Base-by-base conservation (phyloP, 2,329 filamentous ascomycete species). In the Exophiala dermatitidis region DNA sequence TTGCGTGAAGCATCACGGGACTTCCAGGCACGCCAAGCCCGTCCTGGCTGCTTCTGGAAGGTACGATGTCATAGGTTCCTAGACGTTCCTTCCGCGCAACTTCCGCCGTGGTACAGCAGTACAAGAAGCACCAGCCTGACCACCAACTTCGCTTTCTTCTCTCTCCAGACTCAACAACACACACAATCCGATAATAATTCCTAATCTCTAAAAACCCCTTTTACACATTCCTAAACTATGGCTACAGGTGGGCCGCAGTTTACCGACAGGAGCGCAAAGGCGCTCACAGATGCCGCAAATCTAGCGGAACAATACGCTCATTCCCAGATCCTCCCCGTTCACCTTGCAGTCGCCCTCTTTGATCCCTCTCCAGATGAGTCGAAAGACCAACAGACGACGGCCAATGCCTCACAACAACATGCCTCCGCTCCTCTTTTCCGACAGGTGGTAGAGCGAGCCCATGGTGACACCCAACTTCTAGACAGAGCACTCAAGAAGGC, bases 401-500 rank as follows among this genome's bases (percentile, higher is more conserved):
- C 74, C 46, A 89, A 91, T 66, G 77, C 78, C 3, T 82, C 85
- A 29, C 79, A 86, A 50, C 78, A 82, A 34, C 74, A 78, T 31
- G 72, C 81, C 28, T 74, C 78, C 12, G 74, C 77, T 62, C 88
- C 90, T n/a, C 81, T 98, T 50, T 94, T 97, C 77, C 84, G 88
- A 62, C 93, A 98, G 72, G 91, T 96, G 53, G 78, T 98, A 58
- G 91, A 98, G 72, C 83, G 88, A 65, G 91, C 93, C 46, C 88
- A 94, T 72, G 93, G 93, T 66, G 93, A 98, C 69, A 81, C 88
- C 46, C 91, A 97, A 71, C 77, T 86, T 40, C 85, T 97, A 64
- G 89, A 95, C 67, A 83, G 93, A 64, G 79, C 88, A 8, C 79
- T 98, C 65, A 97, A 97, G 79, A 96, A 94, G 78, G 79, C 78